Conservation (phyloP, 2,329 filamentous ascomycete genomes). For the Rhynchosporium agropyri region DNA sequence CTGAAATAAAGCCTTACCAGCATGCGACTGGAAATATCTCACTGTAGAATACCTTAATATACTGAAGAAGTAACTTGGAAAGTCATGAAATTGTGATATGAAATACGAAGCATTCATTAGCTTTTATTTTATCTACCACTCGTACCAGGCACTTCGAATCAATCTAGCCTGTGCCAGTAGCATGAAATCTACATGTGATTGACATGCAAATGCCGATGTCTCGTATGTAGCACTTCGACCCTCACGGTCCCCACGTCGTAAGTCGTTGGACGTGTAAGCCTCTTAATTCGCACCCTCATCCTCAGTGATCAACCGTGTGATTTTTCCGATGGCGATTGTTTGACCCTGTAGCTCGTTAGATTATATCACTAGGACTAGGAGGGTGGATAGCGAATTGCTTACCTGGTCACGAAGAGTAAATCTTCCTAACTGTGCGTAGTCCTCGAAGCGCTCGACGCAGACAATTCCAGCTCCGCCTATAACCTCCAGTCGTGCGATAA, state of each 20-base stretch:
- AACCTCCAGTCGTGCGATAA: constrained; percentile 90
- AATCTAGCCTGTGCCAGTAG: constrained; percentile 3
- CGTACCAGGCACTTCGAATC: constrained; percentile 8
- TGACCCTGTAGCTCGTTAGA: constrained; percentile 67
- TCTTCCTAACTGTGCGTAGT: constrained; percentile 90
- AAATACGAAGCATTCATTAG: constrained; percentile 11
- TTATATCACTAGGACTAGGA: neutral
- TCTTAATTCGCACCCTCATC: constrained; percentile 31
- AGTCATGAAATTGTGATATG: too few relatives aligned
- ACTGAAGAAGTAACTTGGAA: too few relatives aligned
- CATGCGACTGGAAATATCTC: too few relatives aligned
- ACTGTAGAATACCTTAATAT: too few relatives aligned
- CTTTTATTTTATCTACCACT: constrained; percentile 11
- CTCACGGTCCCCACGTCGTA: constrained; percentile 1
- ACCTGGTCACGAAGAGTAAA: constrained; percentile 90
- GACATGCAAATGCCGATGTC: constrained; percentile 16
- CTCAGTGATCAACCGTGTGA: constrained; percentile 78
- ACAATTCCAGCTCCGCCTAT: constrained; percentile 83
- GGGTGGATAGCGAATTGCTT: constrained; percentile 40
- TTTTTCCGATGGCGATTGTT: constrained; percentile 99
- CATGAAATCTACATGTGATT: constrained; percentile 16
- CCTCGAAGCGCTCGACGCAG: constrained; percentile 92
- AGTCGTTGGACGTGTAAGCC: constrained; percentile 13
- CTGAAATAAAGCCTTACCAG: too few relatives aligned
- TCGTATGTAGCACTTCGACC: constrained; percentile 4